Evolutionary conservation across 2,329 filamentous ascomycete species (phyloP).

Genomic region (Ophiocordyceps robertsii): DNA sequence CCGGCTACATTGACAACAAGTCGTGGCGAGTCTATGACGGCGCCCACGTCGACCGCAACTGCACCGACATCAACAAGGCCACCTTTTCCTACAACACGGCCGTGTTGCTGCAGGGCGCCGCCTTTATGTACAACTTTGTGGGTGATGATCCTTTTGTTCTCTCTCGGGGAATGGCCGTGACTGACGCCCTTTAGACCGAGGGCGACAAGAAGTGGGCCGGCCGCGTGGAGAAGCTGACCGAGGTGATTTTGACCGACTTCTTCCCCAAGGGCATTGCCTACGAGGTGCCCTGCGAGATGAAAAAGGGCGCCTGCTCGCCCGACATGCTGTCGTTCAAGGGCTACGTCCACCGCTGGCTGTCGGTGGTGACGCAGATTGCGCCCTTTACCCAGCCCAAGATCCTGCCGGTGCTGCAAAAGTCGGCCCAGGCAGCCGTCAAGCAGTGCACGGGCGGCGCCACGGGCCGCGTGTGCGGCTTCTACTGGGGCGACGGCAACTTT

Average conservation of each 20-base stretch:
- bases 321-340: conserved; percentile 67
- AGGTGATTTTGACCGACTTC: conserved; percentile 34
- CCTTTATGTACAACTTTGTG: conserved; percentile 55
- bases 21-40: conserved; percentile 53
- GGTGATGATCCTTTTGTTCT: conserved; percentile 9
- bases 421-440: conserved; percentile 43
- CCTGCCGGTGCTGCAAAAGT: conserved; percentile 41
- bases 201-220: conserved; percentile 39
- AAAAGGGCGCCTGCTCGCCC: conserved; percentile 44
- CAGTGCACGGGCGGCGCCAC: conserved; percentile 48
- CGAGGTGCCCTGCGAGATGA: conserved; percentile 52
- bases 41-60: conserved; percentile 42
- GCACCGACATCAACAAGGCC: conserved; percentile 44
- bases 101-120: conserved; percentile 46
- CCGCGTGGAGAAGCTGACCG: conserved; percentile 41
- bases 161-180: too few relatives aligned
- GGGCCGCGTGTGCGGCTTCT: conserved; percentile 49
- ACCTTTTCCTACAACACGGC: conserved; percentile 58
- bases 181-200: conserved; percentile 26
- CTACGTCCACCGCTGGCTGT: conserved; percentile 53
- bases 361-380: conserved; percentile 45
- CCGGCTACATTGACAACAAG: conserved; percentile 45
- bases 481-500: conserved; percentile 39
- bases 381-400: conserved; percentile 43
- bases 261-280: conserved; percentile 46